These are phyloP conservation scores for Sedum album DNA, from an alignment of 164 flowering plant species.

Conservation along the genomic window DNA sequence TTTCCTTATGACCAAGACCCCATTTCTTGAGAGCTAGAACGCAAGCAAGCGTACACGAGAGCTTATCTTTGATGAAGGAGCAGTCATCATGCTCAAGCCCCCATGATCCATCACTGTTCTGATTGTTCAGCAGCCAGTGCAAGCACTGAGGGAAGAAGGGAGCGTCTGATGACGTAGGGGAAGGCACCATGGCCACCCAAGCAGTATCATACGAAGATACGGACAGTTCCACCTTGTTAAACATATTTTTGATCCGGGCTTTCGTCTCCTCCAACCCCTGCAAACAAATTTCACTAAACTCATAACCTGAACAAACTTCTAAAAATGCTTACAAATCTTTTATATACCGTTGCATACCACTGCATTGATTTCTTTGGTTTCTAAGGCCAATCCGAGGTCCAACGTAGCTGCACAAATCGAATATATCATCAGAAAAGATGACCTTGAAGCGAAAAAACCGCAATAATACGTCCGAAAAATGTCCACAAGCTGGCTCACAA, in stretches of 20 bases:
- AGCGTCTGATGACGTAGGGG: slow-evolving; percentile 20
- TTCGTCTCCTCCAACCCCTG: too few species aligned
- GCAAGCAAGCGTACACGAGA: slow-evolving; percentile 72
- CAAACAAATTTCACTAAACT: too few species aligned
- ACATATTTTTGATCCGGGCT: too few species aligned
- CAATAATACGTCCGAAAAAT: too few species aligned
- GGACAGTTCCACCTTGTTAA: too few species aligned
- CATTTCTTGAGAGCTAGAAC: slow-evolving; percentile 75
- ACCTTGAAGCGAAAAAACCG: not conserved
- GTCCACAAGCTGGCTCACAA: too few species aligned
- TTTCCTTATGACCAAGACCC: slow-evolving; percentile 63
- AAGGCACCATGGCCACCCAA: too few species aligned
- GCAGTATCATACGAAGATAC: too few species aligned
- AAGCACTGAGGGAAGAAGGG: slow-evolving; percentile 72
- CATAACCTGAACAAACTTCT: too few species aligned
- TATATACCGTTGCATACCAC: slow-evolving; percentile 9
- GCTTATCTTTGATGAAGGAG: slow-evolving; percentile 43
- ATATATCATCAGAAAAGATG: not conserved
- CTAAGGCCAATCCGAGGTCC: slow-evolving; percentile 12
- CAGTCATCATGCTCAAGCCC: slow-evolving; percentile 38
- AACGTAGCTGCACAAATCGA: slow-evolving; percentile 15
- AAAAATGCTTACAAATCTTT: too few species aligned
- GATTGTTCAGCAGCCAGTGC: slow-evolving; percentile 68
- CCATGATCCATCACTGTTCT: slow-evolving; percentile 82
- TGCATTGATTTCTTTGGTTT: slow-evolving; percentile 5